Conservation (phyloP, 2,329 filamentous ascomycete species). For the Lomentospora prolificans region DNA sequence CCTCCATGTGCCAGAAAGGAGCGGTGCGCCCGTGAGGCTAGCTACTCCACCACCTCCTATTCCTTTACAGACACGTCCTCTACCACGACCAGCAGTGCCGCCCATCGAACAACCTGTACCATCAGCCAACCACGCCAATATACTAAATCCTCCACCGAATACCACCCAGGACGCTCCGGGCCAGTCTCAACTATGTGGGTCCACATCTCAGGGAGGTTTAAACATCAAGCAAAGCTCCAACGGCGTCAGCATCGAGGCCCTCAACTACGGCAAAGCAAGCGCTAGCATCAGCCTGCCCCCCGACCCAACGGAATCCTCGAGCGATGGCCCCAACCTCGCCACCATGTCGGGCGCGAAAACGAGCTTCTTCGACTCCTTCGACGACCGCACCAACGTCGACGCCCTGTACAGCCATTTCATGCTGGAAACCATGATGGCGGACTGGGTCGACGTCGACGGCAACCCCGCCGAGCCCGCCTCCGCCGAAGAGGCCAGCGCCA, state of each 20-base stretch:
- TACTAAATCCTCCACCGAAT: background rate
- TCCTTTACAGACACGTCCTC: conserved; percentile 6
- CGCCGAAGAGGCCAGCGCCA: conserved; percentile 42
- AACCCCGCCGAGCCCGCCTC: conserved; percentile 30
- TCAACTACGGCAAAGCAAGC: conserved; percentile 2
- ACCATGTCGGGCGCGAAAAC: background rate
- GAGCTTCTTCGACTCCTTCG: conserved; percentile 10
- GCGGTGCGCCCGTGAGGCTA: conserved; percentile 49
- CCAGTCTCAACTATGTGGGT: too few species aligned
- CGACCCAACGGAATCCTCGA: background rate
- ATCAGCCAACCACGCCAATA: background rate
- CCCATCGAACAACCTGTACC: background rate
- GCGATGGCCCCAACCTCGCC: conserved; percentile 7
- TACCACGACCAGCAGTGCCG: background rate
- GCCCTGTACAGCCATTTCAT: conserved; percentile 46
- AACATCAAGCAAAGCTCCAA: background rate
- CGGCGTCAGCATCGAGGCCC: background rate
- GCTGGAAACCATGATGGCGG: conserved; percentile 35
- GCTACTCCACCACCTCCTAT: conserved; percentile 44
- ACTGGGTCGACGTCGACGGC: conserved; percentile 42
- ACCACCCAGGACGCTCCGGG: background rate
- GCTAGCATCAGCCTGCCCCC: background rate
- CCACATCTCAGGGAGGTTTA: too few species aligned
- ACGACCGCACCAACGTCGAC: conserved; percentile 46
- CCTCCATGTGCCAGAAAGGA: conserved; percentile 37